Percentiles rank a stretch among this genome's conserved stretches.
Conservation (phyloP, 1,139 yeast species). For the Yamadazyma membranifaciens region DNA sequence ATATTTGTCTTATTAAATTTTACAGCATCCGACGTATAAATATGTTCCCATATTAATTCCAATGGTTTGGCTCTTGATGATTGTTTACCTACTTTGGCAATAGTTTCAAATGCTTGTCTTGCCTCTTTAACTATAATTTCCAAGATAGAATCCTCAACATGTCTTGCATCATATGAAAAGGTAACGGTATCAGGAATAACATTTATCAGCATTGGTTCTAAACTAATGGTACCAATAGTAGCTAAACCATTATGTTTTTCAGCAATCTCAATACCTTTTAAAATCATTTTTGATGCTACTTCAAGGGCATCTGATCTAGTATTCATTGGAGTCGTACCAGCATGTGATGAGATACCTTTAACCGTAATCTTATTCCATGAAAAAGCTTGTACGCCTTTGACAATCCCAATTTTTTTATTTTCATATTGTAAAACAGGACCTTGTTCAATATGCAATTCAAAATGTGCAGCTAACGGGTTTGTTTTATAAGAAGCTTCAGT, state of each 20-base stretch:
- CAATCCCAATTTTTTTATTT: constrained; percentile 59
- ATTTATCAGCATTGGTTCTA: constrained; percentile 61
- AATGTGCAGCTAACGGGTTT: constrained; percentile 65
- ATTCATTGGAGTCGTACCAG: constrained; percentile 73
- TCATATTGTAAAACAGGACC: constrained; percentile 66
- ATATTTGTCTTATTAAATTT: constrained; percentile 52
- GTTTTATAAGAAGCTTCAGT: constrained; percentile 43
- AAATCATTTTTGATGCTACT: constrained; percentile 56
- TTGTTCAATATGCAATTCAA: constrained; percentile 75
- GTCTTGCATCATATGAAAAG: constrained; percentile 60
- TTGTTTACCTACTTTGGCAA: constrained; percentile 12
- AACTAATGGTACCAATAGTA: constrained; percentile 56
- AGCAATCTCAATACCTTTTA: constrained; percentile 57
- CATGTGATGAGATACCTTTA: constrained; percentile 63
- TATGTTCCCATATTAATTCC: constrained; percentile 35
- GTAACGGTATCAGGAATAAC: constrained; percentile 63
- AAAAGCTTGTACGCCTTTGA: constrained; percentile 66
- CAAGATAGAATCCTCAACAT: constrained; percentile 45
- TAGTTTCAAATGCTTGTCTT: constrained; percentile 27
- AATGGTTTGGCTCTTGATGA: constrained; percentile 18
- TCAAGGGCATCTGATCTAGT: constrained; percentile 62
- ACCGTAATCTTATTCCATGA: constrained; percentile 58
- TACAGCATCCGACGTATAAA: constrained; percentile 53
- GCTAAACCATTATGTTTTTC: constrained; percentile 50
- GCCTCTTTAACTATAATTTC: constrained; percentile 36